These are phyloP conservation scores for Elongisporangium anandrum DNA, from an alignment of 352 stramenopile genomes.

Conservation along the genomic window DNA sequence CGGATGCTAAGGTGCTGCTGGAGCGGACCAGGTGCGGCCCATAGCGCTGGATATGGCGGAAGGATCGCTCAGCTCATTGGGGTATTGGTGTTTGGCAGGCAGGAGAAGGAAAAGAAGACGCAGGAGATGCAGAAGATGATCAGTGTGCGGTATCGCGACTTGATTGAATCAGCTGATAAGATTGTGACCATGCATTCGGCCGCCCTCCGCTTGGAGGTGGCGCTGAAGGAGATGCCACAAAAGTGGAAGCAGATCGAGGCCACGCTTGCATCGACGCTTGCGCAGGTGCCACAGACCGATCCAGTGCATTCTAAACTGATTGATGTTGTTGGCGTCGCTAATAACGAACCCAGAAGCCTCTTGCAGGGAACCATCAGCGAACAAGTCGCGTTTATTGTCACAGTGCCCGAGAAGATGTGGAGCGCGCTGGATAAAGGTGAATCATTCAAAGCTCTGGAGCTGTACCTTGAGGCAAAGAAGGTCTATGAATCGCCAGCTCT, in stretches of 20 bases:
- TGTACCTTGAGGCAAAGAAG: constrained; percentile 36
- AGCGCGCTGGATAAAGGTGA: constrained; percentile 59
- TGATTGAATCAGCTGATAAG: constrained; percentile 92
- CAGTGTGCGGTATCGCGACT: constrained; percentile 87
- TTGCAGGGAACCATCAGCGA: constrained; percentile 11
- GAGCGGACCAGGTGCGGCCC: constrained; percentile 61
- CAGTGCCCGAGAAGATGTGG: constrained; percentile 67
- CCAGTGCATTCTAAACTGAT: not conserved
- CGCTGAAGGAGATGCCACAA: constrained; percentile 82
- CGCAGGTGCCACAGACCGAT: constrained; percentile 3
- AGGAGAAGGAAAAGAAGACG: constrained; percentile 84
- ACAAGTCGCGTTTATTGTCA: constrained; percentile 49
- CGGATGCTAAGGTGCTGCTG: constrained; percentile 79
- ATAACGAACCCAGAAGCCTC: not conserved
- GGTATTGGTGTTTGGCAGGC: constrained; percentile 21
- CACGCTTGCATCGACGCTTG: constrained; percentile 24
- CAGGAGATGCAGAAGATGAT: constrained; percentile 93
- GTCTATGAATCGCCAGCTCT: constrained; percentile 19
- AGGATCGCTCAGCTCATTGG: not conserved
- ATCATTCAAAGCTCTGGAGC: constrained; percentile 35
- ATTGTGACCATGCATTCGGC: constrained; percentile 92
- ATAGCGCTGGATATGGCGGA: not conserved
- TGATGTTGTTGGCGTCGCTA: too few species aligned
- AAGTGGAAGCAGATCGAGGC: constrained; percentile 71
- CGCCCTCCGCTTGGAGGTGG: constrained; percentile 70